These are phyloP conservation scores for Colletotrichum salicis DNA, from an alignment of 2,329 filamentous ascomycete species.

Conservation along the genomic window DNA sequence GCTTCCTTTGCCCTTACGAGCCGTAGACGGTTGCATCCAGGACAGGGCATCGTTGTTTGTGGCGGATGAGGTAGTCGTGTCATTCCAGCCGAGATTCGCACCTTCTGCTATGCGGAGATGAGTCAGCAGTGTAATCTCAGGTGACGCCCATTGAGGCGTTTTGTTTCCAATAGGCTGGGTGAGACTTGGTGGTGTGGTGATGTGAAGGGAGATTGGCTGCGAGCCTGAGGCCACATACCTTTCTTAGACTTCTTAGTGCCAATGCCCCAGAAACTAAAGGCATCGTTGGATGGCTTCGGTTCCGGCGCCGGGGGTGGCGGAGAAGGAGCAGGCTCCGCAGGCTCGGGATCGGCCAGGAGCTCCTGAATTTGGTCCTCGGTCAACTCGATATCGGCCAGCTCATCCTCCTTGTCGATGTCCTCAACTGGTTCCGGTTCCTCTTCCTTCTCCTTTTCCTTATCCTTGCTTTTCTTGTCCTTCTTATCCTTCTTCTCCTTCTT, in stretches of 20 bases:
- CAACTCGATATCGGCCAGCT: constrained; percentile 44
- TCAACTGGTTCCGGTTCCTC: constrained; percentile 25
- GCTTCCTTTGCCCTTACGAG: constrained; percentile 60
- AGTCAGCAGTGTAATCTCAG: constrained; percentile 63
- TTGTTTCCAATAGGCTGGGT: constrained; percentile 20
- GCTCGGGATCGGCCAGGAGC: constrained; percentile 46
- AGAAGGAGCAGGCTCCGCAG: constrained; percentile 16
- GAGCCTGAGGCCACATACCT: constrained; percentile 48
- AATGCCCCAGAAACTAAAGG: constrained; percentile 68
- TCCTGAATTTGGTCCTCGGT: constrained; percentile 56
- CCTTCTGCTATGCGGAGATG: constrained; percentile 56
- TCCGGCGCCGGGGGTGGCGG: constrained; percentile 15
- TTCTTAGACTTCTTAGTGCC: constrained; percentile 57
- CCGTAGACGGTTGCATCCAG: constrained; percentile 52
- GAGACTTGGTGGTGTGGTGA: constrained; percentile 32
- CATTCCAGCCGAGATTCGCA: constrained; percentile 49
- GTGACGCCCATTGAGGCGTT: constrained; percentile 39
- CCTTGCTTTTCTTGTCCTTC: constrained; percentile 40
- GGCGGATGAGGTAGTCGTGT: constrained; percentile 50
- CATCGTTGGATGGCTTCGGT: constrained; percentile 48
- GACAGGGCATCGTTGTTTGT: constrained; percentile 46
- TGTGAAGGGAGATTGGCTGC: constrained; percentile 33
- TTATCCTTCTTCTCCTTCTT: constrained; percentile 44
- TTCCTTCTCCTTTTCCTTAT: constrained; percentile 30
- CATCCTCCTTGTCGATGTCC: constrained; percentile 34